Conservation (phyloP, 2,329 filamentous ascomycete species). For the Fusarium keratoplasticum region DNA sequence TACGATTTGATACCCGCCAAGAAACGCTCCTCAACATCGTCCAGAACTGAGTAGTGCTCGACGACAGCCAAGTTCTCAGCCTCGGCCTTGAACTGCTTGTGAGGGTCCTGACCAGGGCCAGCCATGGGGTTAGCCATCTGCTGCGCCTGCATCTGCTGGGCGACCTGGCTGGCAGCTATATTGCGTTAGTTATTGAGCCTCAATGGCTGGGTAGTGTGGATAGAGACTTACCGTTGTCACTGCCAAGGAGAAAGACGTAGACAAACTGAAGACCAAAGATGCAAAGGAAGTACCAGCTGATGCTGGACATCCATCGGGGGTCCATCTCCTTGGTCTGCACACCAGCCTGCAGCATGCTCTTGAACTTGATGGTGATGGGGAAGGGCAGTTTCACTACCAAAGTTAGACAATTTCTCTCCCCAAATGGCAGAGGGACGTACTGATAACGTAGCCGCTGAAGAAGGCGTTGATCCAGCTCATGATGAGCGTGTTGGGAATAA, state of each 20-base stretch:
- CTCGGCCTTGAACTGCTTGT: constrained; percentile 94
- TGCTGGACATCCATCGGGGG: constrained; percentile 97
- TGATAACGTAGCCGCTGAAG: constrained; percentile 97
- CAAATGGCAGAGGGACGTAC: constrained; percentile 58
- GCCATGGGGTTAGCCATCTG: constrained; percentile 71
- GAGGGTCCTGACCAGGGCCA: constrained; percentile 90
- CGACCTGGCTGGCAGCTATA: constrained; percentile 88
- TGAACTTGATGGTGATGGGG: constrained; percentile 97
- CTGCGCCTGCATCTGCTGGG: constrained; percentile 86
- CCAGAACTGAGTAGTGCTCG: constrained; percentile 91
- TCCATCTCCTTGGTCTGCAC: constrained; percentile 97
- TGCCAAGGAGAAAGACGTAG: constrained; percentile 96
- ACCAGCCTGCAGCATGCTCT: constrained; percentile 98
- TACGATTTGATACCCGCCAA: constrained; percentile 65
- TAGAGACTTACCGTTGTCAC: constrained; percentile 83
- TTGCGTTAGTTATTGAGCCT: constrained; percentile 7
- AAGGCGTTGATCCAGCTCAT: constrained; percentile 99
- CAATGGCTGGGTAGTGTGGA: not conserved
- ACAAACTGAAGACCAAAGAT: constrained; percentile 97
- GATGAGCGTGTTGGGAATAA: constrained; percentile 97
- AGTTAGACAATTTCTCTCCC: constrained; percentile 31
- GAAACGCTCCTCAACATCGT: constrained; percentile 87
- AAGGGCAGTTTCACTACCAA: constrained; percentile 90
- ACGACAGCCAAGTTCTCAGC: constrained; percentile 96
- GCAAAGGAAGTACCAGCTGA: constrained; percentile 99